phyloP scores from a whole-genome alignment of 306 rosid species.

The Rosa rugosa region DNA sequence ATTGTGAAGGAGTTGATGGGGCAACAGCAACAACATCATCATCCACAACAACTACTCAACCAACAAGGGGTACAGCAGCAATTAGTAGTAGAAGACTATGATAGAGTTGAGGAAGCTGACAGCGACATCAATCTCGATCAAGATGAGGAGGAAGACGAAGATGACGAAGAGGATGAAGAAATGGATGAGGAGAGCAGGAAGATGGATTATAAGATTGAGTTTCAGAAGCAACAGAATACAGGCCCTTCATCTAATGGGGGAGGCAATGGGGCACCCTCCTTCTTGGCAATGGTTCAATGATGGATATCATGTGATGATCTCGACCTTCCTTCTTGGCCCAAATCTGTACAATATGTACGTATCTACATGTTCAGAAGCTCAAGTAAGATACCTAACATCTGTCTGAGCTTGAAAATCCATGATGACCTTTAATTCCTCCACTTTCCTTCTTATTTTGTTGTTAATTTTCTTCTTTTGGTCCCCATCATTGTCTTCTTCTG shows the following conservation, averaged over 20 bases:
- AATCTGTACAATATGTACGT: conserved; percentile 32
- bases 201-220: conserved; percentile 35
- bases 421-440: conserved; percentile 12
- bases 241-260: conserved; percentile 32
- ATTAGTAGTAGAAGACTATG: conserved; percentile 28
- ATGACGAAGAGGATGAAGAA: conserved; percentile 25
- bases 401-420: conserved; percentile 13
- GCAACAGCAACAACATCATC: conserved; percentile 14
- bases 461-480: neutral
- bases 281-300: conserved; percentile 47
- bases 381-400: conserved; percentile 13
- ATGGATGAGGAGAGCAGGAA: conserved; percentile 20
- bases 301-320: neutral
- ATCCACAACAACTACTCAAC: neutral
- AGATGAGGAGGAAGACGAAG: conserved; percentile 32
- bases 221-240: conserved; percentile 35
- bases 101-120: conserved; percentile 29
- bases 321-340: neutral
- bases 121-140: conserved; percentile 22
- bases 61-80: conserved; percentile 9
- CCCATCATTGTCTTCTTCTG: conserved; percentile 12
- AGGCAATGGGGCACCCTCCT: conserved; percentile 35
- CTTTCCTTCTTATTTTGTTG: neutral
- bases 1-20: conserved; percentile 51
- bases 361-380: conserved; percentile 19